Base-by-base conservation (phyloP, 176 grass and related monocot genomes). In the Rhipidocladum racemiflorum region DNA sequence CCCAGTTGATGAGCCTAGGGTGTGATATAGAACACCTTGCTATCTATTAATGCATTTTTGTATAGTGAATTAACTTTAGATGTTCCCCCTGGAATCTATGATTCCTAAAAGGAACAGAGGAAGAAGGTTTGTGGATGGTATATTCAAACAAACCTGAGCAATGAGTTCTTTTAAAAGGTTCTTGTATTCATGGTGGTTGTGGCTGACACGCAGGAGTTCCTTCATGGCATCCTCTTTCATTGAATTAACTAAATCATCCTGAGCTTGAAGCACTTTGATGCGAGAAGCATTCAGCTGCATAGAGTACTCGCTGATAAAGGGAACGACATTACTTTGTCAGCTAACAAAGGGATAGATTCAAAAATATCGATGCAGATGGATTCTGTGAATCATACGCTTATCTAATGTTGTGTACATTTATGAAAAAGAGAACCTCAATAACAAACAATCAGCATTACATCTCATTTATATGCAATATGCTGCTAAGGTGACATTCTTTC, bases 201-300 rank as follows among this genome's bases (percentile, higher is more conserved):
- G 65, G 70, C 91, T 86, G 63, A 99, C 87, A 74, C 44, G 74
- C 13, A 96, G 84, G 56, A 99, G 93, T 59, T 93, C 68, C 82
- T 88, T 90, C 82, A 88, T 83, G 25, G 91, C 93, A 86, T 76
- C 88, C 17, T 90, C 93, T 87, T 91, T 99, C 93, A 99, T 99
- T 79, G 88, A 85, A 74, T 88, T 99, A 66, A 96, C 97, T 74
- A 99, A 75, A 83, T 96, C 93, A 91, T 99, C 93, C 74, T 99
- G 97, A 34, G 91, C 97, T 88, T 99, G 97, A 76, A 99, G 91
- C 61, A 99, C 97, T 84, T 99, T 96, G 62, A 99, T 91, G 65
- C 97, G 91, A 64, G 97, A 99, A 63, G 97, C 93, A 90, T 99
- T 99, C 86, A 96, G 46, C 88, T 96, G 93, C 93, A 93, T 96